Evolutionary conservation across 2,329 filamentous ascomycete species (phyloP), one percentile per base, ranked within the genome.

Genomic region (Lasiodiplodia gonubiensis): DNA sequence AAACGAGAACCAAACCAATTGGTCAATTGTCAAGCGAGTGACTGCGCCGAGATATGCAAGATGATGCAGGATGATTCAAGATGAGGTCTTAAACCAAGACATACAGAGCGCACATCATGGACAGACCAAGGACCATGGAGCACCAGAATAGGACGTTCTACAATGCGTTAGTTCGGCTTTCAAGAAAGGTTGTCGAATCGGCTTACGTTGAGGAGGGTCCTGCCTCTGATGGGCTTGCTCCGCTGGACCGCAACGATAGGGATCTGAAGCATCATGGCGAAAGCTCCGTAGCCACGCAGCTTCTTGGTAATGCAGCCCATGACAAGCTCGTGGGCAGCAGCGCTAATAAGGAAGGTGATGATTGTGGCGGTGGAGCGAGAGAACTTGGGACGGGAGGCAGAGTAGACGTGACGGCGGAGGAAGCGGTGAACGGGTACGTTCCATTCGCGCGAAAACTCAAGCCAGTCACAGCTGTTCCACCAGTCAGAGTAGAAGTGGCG

Each of bases 281-380:
- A 75, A 76, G 97, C 97, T 11, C 94, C 95, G 76, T 98, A 99
- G 14, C 95, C 95, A 46, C 95, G 85, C 54, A 98, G 84, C 82
- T 99, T 98, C 84, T 97, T 94, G 30, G 94, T 97, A 77, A 99
- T 98, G 78, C 94, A 98, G 8, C 92, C 93, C 92, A 99, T 97
- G 74, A 99, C 92, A 67, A 99, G 86, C 80, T 99, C 95, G 77
- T 98, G 95, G 18, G 93, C 93, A 25, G 97, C 76, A 42, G 95
- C 92, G 68, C 90, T 94, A 74, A 98, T 91, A 67, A 98, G 81
- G 76, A 99, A 98, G 0, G 95, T 98, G 72, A 97, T 92, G 69
- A 93, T 81, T 30, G 94, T 98, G 30, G 95, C 94, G 67, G 90
- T 84, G 18, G 86, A 85, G 67, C 89, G 88, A 23, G 92, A 94